These are phyloP conservation scores for Xylaria venustula DNA, from an alignment of 495 filamentous ascomycete species.

Conservation along the genomic window DNA sequence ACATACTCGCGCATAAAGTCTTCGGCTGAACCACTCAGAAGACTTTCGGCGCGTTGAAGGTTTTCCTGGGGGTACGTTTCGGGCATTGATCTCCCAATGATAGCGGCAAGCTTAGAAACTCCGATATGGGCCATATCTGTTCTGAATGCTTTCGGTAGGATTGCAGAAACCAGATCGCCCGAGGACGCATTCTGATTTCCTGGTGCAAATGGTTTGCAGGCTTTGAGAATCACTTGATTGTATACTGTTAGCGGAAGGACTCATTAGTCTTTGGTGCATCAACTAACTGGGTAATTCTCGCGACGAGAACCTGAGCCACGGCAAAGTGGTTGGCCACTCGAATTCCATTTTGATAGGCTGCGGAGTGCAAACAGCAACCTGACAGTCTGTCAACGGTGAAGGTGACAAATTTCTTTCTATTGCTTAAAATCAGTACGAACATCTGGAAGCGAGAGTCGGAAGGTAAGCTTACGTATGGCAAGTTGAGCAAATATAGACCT, in stretches of 20 bases:
- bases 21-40: neutral
- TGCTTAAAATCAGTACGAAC: neutral
- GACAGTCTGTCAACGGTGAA: neutral
- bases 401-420: neutral
- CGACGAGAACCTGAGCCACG: neutral
- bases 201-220: neutral
- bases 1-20: neutral
- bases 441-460: neutral
- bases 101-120: conserved; percentile 3
- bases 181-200: neutral
- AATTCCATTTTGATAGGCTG: neutral
- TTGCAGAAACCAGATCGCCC: neutral
- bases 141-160: neutral
- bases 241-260: neutral
- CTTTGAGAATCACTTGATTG: neutral
- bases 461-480: neutral
- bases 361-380: neutral
- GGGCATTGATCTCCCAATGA: neutral
- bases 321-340: neutral
- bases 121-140: neutral
- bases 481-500: neutral
- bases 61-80: neutral
- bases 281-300: neutral
- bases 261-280: neutral
- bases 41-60: neutral